Evolutionary conservation across 208 protist species (phyloP).

Genomic region (Leptomonas pyrrhocoris): DNA sequence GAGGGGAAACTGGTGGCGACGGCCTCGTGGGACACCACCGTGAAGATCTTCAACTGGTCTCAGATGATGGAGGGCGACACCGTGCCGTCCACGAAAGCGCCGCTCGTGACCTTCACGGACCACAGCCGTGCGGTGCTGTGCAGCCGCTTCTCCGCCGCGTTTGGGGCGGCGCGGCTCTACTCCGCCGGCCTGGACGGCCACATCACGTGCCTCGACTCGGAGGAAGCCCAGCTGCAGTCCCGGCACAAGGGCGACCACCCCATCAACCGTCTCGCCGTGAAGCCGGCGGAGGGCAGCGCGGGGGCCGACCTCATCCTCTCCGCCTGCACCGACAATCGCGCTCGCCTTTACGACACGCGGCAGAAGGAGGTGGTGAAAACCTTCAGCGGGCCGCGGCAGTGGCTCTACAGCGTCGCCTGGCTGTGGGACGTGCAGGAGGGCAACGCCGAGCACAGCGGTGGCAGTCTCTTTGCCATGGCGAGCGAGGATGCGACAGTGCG

Average conservation of each 20-base stretch:
- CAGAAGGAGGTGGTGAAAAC: conserved; percentile 55
- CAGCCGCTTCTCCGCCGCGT: conserved; percentile 65
- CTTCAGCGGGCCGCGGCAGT: conserved; percentile 82
- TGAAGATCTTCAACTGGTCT: conserved; percentile 77
- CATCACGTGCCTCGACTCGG: conserved; percentile 74
- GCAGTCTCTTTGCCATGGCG: conserved; percentile 60
- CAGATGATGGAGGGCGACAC: conserved; percentile 41
- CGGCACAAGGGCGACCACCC: conserved; percentile 71
- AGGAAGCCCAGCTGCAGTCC: conserved; percentile 42
- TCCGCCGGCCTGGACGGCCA: conserved; percentile 75
- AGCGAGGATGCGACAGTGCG: conserved; percentile 77
- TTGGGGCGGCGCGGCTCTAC: conserved; percentile 51
- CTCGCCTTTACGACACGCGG: conserved; percentile 79
- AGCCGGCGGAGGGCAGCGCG: conserved; percentile 32
- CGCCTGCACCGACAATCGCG: conserved; percentile 85
- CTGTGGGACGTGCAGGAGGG: conserved; percentile 60
- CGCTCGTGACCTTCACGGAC: conserved; percentile 78
- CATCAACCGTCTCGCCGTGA: conserved; percentile 65
- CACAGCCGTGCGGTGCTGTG: conserved; percentile 78
- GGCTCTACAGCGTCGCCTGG: conserved; percentile 83
- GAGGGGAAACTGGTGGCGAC: conserved; percentile 58
- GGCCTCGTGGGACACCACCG: conserved; percentile 81
- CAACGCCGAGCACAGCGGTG: conserved; percentile 31
- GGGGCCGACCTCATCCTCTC: conserved; percentile 67
- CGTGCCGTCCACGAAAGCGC: conserved; percentile 61